These are phyloP conservation scores for Ceratobasidium sp. DNA, from an alignment of 1,284 basidiomycete genomes.

Conservation along the genomic window DNA sequence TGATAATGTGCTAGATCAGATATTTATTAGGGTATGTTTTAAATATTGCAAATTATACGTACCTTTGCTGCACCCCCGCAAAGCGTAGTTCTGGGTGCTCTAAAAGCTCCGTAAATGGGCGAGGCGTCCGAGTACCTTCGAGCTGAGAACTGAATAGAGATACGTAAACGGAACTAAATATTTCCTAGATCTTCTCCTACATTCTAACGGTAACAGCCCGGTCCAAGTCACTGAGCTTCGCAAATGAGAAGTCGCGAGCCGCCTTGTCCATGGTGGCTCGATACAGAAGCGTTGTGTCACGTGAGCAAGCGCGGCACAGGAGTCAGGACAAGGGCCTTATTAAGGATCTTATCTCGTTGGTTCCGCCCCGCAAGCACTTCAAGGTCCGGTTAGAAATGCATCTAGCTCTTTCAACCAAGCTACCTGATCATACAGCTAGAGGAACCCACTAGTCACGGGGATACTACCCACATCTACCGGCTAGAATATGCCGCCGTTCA, in stretches of 20 bases:
- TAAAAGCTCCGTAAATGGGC: conserved; percentile 79
- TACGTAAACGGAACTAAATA: conserved; percentile 47
- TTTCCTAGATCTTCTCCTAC: conserved; percentile 62
- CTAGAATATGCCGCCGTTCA: too few relatives aligned
- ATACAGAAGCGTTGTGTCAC: neutral
- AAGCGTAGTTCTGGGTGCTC: conserved; percentile 83
- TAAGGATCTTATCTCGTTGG: too few relatives aligned
- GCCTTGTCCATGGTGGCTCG: conserved; percentile 71
- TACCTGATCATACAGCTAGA: too few relatives aligned
- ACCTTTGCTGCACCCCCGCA: conserved; percentile 83
- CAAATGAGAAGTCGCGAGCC: conserved; percentile 85
- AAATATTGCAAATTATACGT: conserved; percentile 55
- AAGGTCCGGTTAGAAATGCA: too few relatives aligned
- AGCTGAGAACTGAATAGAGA: conserved; percentile 77
- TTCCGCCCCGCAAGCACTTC: too few relatives aligned
- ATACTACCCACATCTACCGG: too few relatives aligned
- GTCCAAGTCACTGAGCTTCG: conserved; percentile 87
- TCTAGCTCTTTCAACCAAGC: too few relatives aligned
- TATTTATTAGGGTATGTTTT: neutral
- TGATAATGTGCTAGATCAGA: conserved; percentile 73
- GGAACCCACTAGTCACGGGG: too few relatives aligned
- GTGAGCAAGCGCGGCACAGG: too few relatives aligned
- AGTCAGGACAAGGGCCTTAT: too few relatives aligned
- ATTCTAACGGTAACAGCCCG: conserved; percentile 89
- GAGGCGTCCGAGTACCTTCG: conserved; percentile 80